phyloP scores from a whole-genome alignment of 106 monocot genomes.

The Dendrobium officinale region DNA sequence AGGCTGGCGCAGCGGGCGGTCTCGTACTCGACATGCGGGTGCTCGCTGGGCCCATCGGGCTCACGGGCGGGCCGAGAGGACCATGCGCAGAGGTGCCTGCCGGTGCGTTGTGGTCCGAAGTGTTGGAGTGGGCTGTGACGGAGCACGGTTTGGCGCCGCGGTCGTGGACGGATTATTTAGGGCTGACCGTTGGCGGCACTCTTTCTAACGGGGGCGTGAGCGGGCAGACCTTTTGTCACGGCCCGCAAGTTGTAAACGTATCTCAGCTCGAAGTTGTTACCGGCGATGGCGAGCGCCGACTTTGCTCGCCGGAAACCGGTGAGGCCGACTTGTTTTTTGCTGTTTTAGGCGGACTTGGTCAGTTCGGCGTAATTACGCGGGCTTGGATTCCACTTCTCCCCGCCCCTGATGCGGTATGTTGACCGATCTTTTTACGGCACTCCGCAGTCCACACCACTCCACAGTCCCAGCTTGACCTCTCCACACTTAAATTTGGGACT shows the following conservation, averaged over 20 bases:
- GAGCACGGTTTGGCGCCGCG: constrained; percentile 44
- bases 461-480: too few species aligned
- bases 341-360: constrained; percentile 81
- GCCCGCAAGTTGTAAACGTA: constrained; percentile 82
- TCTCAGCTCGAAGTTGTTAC: constrained; percentile 73
- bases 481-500: too few species aligned
- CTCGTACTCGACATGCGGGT: constrained; percentile 75
- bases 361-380: constrained; percentile 87
- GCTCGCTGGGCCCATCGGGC: constrained; percentile 15
- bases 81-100: constrained; percentile 40
- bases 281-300: constrained; percentile 45
- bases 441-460: too few species aligned
- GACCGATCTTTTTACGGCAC: neutral
- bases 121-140: constrained; percentile 38
- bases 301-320: constrained; percentile 30
- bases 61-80: neutral
- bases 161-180: constrained; percentile 90
- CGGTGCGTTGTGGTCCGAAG: constrained; percentile 68
- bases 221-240: constrained; percentile 74
- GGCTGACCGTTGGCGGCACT: constrained; percentile 85
- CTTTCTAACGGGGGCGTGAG: constrained; percentile 83
- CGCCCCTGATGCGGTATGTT: constrained; percentile 47
- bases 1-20: constrained; percentile 51
- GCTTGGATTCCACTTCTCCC: constrained; percentile 59
- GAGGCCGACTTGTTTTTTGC: constrained; percentile 65